These are phyloP conservation scores for Leucaena leucocephala DNA, from an alignment of 306 rosid species.

Conservation along the genomic window DNA sequence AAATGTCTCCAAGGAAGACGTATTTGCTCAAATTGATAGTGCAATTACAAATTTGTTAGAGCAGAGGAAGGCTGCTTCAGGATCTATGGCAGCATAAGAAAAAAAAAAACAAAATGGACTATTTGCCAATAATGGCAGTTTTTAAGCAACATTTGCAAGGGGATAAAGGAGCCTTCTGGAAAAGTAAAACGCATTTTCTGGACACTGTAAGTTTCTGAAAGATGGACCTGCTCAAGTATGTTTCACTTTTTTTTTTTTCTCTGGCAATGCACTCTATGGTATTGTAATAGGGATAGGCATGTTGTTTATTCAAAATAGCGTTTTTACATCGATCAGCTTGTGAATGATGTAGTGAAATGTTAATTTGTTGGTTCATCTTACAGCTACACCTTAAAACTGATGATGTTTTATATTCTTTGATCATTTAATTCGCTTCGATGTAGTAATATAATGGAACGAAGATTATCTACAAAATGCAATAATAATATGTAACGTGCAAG, in stretches of 20 bases:
- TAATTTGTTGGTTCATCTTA: slow-evolving; percentile 28
- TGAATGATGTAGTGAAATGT: slow-evolving; percentile 33
- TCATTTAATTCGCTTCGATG: background rate
- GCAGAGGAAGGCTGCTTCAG: slow-evolving; percentile 53
- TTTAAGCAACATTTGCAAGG: slow-evolving; percentile 7
- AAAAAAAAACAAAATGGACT: background rate
- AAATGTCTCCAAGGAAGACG: slow-evolving; percentile 62
- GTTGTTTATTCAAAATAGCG: slow-evolving; percentile 1
- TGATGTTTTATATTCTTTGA: background rate
- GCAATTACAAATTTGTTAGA: slow-evolving; percentile 57
- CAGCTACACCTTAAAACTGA: background rate
- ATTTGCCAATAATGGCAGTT: slow-evolving; percentile 28
- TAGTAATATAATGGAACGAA: background rate
- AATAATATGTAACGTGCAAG: background rate
- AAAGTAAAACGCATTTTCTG: slow-evolving; percentile 14
- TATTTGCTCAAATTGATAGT: slow-evolving; percentile 70
- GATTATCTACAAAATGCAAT: background rate
- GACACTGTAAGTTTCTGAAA: background rate
- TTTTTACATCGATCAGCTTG: background rate
- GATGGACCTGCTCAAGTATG: slow-evolving; percentile 20
- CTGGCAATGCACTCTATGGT: slow-evolving; percentile 15
- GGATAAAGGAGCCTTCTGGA: slow-evolving; percentile 13
- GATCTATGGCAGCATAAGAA: slow-evolving; percentile 57
- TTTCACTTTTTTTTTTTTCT: slow-evolving; percentile 2
- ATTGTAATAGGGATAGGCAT: slow-evolving; percentile 2